Base-by-base conservation (phyloP, 176 grass and related monocot species). In the Pontederia crassipes region DNA sequence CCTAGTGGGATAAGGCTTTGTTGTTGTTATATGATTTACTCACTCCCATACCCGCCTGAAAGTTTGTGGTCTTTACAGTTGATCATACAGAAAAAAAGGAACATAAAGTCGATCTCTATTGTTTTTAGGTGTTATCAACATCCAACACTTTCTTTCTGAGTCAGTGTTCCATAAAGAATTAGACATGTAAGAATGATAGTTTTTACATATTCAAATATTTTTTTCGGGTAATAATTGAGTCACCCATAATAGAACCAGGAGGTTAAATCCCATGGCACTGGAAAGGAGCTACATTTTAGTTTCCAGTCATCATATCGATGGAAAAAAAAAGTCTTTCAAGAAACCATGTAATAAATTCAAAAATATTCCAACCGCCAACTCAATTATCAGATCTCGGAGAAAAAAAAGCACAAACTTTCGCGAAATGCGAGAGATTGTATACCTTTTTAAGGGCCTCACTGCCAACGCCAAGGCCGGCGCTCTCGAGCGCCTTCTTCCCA, bases 401-500 rank as follows among this genome's bases (percentile, higher is more conserved):
- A 28, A 46, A 67, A 28, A 26, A 17, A 45, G 46, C 12, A 3
- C 9, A 29, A 18, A 45, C 7, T 49, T 45, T 14, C 0, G 26
- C 16, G 50, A 57, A 15, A 11, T 12, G 35, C 26, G 1, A 48
- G 5, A 67, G 0, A 17, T 53, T 80, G 20, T 24, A 18, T 46
- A 89, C 90, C 86, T 87, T 81, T 8, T 63, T 82, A 68, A 79
- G 79, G 27, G 62, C 46, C 12, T 77, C 68, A 45, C 85, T 87
- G 61, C 69, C 86, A 60, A 20, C 59, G 14, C 52, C 68, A 61
- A 95, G 72, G 2, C 57, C 78, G 2, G 83, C 78, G 27, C 65
- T 54, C 71, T 90, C 86, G 60, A 95, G 77, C 29, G 80, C 80
- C 80, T 95, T 95, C 83, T 95, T 95, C 48, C 90, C 90, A 61